Evolutionary conservation across 2,329 filamentous ascomycete genomes (phyloP), one percentile per base, ranked within the genome.

Genomic region (Tolypocladium tropicale): DNA sequence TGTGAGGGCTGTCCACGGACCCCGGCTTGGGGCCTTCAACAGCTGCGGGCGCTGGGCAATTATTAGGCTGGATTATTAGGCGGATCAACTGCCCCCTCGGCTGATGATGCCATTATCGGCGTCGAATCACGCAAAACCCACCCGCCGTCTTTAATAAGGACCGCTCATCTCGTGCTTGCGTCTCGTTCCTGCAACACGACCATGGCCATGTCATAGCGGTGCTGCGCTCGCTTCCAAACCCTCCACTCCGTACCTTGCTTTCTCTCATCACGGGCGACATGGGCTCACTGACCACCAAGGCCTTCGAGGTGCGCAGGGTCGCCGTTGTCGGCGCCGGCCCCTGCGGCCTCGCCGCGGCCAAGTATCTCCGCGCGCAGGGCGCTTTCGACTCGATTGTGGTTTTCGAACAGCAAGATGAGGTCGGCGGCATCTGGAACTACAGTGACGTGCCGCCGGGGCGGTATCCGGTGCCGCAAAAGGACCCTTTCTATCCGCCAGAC

Each of bases 391-490:
- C 76, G 33, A 85, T 97, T 58, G 81, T 85, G 58, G 71, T 96
- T 41, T 95, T 88, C 65, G 94, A 97, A 71, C 90, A 96, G 70
- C 85, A 90, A 61, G 75, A 78, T 49, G 78, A 82, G 52, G 81
- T 88, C 7, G 93, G 91, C 56, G 93, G 94, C 2, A 82, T 94
- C 11, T 97, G 93, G 93, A 87, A 90, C 65, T 91, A 95, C 69
- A 85, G 79, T 59, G 74, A 76, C 32, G 71, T 69, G 58, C 78
- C 70, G 55, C 76, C 67, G 59, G 79, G 62, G 61, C 74, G 66
- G 58, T 78, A 66, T 62, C 78, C 62, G 36, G 74, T 93, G 39
- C 90, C 91, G 9, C 87, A 91, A 66, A 83, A 83, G n/a, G 79
- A 81, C 63, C 80, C 83, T 30, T 80, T 81, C 63, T 78, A 78